phyloP scores from a whole-genome alignment of 78 protist species.

The Salpingoeca rosetta region DNA sequence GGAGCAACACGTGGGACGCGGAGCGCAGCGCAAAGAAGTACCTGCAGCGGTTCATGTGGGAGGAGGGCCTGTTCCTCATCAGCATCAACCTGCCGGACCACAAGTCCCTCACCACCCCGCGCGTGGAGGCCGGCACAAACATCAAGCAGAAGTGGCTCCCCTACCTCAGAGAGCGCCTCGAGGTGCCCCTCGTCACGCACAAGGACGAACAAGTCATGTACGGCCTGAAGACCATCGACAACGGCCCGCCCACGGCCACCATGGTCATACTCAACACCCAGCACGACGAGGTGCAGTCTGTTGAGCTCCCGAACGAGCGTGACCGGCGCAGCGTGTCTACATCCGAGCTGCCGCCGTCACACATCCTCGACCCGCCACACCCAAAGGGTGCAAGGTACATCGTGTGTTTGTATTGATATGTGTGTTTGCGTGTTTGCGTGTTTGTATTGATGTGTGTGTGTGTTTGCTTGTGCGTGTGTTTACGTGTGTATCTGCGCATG shows the following conservation, averaged over 20 bases:
- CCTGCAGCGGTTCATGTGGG: background rate
- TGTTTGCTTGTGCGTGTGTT: too few species aligned
- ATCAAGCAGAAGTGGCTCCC: background rate
- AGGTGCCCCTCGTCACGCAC: background rate
- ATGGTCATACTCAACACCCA: background rate
- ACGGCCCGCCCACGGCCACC: background rate
- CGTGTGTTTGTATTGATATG: too few species aligned
- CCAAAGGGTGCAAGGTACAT: too few species aligned
- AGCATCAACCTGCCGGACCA: background rate
- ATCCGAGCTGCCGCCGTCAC: background rate
- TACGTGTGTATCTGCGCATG: too few species aligned
- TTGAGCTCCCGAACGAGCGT: background rate
- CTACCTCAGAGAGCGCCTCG: background rate
- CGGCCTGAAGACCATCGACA: background rate
- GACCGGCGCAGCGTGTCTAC: background rate
- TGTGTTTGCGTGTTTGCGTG: too few species aligned
- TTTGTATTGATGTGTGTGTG: too few species aligned
- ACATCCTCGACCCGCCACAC: background rate
- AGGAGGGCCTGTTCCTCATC: background rate
- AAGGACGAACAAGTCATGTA: background rate
- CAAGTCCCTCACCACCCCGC: background rate
- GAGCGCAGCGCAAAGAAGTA: background rate
- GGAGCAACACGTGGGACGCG: background rate
- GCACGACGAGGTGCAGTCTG: background rate
- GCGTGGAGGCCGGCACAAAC: background rate